phyloP scores from a whole-genome alignment of 2,329 filamentous ascomycete genomes.

The Onygena corvina region DNA sequence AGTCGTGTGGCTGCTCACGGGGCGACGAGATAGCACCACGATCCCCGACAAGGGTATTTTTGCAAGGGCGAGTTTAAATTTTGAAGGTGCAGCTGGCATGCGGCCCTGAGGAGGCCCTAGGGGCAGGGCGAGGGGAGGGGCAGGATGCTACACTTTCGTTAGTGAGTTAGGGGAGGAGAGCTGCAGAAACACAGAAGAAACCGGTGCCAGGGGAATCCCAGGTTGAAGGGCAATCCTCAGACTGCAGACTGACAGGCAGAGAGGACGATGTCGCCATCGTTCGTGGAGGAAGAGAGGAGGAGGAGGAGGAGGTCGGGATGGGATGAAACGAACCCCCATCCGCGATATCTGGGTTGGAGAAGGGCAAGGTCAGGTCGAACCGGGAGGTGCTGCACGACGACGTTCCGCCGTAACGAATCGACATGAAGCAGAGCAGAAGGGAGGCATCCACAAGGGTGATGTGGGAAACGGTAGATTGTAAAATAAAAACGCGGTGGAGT shows the following conservation, averaged over 20 bases:
- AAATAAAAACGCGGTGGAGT: neutral
- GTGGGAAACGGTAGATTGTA: neutral
- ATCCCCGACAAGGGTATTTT: conserved; percentile 7
- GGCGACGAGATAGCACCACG: conserved; percentile 6
- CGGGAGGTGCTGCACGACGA: neutral
- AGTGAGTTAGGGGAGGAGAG: neutral
- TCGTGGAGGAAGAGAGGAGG: neutral
- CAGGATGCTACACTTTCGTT: neutral
- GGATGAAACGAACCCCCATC: conserved; percentile 3
- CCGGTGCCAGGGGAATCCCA: neutral
- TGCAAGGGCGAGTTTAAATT: conserved; percentile 6
- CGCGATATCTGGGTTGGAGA: neutral
- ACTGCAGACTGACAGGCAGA: neutral
- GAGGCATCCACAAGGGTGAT: neutral
- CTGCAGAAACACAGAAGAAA: neutral
- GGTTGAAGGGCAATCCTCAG: neutral
- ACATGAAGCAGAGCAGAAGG: neutral
- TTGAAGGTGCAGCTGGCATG: neutral
- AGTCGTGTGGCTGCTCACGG: conserved; percentile 6
- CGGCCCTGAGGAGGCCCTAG: neutral
- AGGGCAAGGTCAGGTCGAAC: conserved; percentile 5
- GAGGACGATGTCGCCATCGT: neutral
- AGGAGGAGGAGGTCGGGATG: neutral
- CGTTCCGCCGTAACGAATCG: neutral
- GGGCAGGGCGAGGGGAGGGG: neutral